Conservation (phyloP, 2,329 filamentous ascomycete species). For the Claviceps monticola region DNA sequence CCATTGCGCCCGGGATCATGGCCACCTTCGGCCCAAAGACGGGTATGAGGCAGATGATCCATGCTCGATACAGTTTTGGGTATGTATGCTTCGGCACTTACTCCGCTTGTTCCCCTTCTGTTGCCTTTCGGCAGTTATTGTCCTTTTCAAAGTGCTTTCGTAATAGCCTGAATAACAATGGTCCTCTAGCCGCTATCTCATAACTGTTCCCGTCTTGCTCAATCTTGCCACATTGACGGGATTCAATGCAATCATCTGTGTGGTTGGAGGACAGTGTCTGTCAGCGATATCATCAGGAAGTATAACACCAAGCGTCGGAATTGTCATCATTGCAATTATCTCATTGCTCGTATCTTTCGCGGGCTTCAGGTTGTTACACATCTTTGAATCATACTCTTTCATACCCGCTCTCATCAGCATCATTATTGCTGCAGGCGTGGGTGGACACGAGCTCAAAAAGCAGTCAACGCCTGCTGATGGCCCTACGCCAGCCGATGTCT, state of each 20-base stretch:
- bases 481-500: constrained; percentile 29
- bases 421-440: constrained; percentile 39
- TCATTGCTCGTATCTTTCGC: constrained; percentile 48
- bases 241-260: constrained; percentile 48
- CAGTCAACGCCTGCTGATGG: constrained; percentile 29
- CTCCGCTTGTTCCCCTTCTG: not conserved
- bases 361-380: constrained; percentile 42
- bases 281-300: constrained; percentile 35
- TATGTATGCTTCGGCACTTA: constrained; percentile 15
- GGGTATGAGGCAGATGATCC: constrained; percentile 52
- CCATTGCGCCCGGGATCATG: constrained; percentile 40
- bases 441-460: constrained; percentile 32
- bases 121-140: not conserved
- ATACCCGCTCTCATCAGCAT: constrained; percentile 41
- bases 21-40: constrained; percentile 46
- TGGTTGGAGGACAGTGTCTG: constrained; percentile 46
- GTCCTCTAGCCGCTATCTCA: constrained; percentile 33
- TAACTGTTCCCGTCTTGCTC: constrained; percentile 44
- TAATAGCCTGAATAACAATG: not conserved
- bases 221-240: constrained; percentile 49
- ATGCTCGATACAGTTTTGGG: constrained; percentile 50
- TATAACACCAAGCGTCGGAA: constrained; percentile 41
- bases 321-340: constrained; percentile 44
- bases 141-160: too few species aligned
- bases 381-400: constrained; percentile 44